phyloP scores from a whole-genome alignment of 179 eudicot species.

The Monotropa hypopitys region DNA sequence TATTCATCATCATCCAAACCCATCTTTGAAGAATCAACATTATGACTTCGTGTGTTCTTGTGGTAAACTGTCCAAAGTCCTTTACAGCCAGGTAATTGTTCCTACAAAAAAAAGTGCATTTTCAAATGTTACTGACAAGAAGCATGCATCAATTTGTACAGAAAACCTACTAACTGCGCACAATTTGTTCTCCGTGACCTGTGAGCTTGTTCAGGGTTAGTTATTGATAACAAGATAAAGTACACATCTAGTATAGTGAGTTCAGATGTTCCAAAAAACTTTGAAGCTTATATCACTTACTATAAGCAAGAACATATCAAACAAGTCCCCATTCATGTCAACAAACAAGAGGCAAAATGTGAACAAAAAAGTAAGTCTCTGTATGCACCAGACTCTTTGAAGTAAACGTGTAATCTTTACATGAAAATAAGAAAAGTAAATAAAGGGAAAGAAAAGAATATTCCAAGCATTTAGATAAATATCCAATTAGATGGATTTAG shows the following conservation, averaged over 20 bases:
- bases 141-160: neutral
- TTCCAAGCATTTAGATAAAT: neutral
- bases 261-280: neutral
- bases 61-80: constrained; percentile 99
- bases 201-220: neutral
- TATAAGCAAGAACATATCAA: neutral
- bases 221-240: neutral
- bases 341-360: neutral
- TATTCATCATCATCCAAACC: constrained; percentile 79
- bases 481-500: neutral
- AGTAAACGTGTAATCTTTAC: neutral
- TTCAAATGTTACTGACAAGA: neutral
- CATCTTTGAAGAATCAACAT: constrained; percentile 55
- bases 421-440: neutral
- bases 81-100: constrained; percentile 73
- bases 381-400: neutral
- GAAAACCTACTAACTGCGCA: neutral
- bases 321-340: neutral
- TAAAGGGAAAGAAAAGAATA: neutral
- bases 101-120: constrained; percentile 32
- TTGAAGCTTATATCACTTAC: neutral
- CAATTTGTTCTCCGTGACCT: neutral
- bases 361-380: neutral
- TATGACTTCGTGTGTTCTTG: constrained; percentile 70
- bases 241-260: neutral